Evolutionary conservation across 2,329 filamentous ascomycete species (phyloP), one percentile per base, ranked within the genome.

Genomic region (Claviceps maximensis): DNA sequence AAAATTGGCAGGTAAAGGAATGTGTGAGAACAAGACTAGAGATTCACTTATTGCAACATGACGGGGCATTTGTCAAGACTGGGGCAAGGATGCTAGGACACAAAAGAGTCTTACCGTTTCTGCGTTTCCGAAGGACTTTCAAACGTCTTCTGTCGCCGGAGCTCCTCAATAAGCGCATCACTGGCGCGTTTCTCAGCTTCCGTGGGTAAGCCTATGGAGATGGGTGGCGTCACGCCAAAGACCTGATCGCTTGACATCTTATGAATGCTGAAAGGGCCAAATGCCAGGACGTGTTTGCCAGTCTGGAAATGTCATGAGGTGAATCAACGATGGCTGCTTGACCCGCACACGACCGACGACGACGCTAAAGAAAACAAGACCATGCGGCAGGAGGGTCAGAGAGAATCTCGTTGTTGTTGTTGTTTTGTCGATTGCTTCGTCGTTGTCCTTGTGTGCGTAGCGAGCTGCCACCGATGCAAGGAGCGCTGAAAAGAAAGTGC

Each of bases 81-180:
- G 13, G 17, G n/a, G 36, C 8, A 17, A 44, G 21, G 21, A 25
- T 21, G 42, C 15, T 13, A 45, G 17, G 42, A 13, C 42, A 23
- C 12, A 25, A 6, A 10, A 17, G 23, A 21, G 12, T 38, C 45
- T 56, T 70, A 88, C 87, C 90, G 84, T 67, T 87, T 89, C 57
- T 88, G 79, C 3, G 88, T 95, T 65, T 94, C 93, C 45, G 87
- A 77, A 15, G 82, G 78, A 51, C 80, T 82, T 69, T 97, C 93
- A 62, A 95, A 98, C 51, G 93, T 95, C 70, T 94, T 91, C 70
- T 96, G 87, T 42, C 77, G 77, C 66, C 89, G 89, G 56, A 98
- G 73, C 69, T 96, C 90, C 53, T 87, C 82, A 53, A 95, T 79
- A 46, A 98, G 78, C 53, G 83, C 76, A 59, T 89, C 83, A 61